These are phyloP conservation scores for Elsinoe arachidis DNA, from an alignment of 2,329 filamentous ascomycete species.

Conservation along the genomic window DNA sequence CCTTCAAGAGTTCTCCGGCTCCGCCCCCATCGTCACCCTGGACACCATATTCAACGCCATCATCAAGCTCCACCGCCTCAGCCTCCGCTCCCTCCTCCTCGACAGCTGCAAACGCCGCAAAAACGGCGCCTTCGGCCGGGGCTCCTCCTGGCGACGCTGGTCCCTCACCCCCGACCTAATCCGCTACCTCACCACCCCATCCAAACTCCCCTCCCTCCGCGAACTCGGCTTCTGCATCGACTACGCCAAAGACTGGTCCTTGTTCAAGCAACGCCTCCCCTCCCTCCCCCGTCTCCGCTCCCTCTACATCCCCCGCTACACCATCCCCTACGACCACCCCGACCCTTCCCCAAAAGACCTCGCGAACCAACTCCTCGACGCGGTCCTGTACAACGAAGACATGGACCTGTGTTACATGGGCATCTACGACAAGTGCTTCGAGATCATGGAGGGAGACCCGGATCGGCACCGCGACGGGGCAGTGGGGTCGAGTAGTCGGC, in stretches of 20 bases:
- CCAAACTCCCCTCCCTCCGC: conserved; percentile 61
- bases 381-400: conserved; percentile 66
- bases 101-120: conserved; percentile 55
- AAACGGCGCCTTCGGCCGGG: conserved; percentile 30
- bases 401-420: conserved; percentile 71
- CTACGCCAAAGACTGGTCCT: conserved; percentile 67
- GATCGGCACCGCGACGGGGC: conserved; percentile 28
- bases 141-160: conserved; percentile 58
- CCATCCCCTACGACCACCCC: conserved; percentile 49
- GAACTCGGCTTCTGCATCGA: conserved; percentile 66
- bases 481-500: not conserved
- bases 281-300: conserved; percentile 61
- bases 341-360: conserved; percentile 58
- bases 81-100: conserved; percentile 64
- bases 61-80: conserved; percentile 60
- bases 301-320: conserved; percentile 61
- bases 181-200: conserved; percentile 60
- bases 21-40: conserved; percentile 53
- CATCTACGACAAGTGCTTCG: conserved; percentile 69
- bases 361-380: conserved; percentile 67
- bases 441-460: conserved; percentile 59
- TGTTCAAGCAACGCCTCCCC: conserved; percentile 66
- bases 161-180: conserved; percentile 60
- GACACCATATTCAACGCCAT: conserved; percentile 63
- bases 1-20: conserved; percentile 55